Base-by-base conservation (phyloP, 441 rosid species). In the Gossypium davidsonii region DNA sequence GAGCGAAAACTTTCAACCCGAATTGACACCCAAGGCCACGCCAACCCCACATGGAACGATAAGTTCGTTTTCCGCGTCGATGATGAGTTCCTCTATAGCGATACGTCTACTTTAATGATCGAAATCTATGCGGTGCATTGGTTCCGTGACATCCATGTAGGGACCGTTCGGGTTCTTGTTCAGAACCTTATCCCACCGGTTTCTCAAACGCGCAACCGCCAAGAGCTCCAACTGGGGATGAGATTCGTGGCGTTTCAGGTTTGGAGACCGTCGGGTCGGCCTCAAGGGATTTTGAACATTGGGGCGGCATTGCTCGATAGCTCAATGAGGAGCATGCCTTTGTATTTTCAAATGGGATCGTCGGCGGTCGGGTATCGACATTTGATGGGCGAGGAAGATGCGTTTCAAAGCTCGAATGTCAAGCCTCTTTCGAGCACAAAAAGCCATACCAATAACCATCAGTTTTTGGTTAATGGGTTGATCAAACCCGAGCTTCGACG, bases 41-140 rank as follows among this genome's bases (percentile, higher is more conserved):
- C 80, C 77, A 89, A 83, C 70, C 98, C 98, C 7, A 90, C 94
- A 0, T 93, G 98, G 98, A 93, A 93, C 52, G 97, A 93, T 74
- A 91, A 90, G 69, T 91, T 91, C 56, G 90, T 91, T 17, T 91
- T 93, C 72, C 92, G 93, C 4, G 91, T 93, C 12, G 91, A 93
- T 46, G 97, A 86, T 14, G 86, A 83, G 46, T 85, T 89, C 74
- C 82, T 91, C 56, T 59, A 73, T 48, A 79, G 79, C 42, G 93
- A 82, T 26, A 88, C 91, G 49, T 86, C 97, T 0, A 88, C 90
- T n/a, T 79, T 93, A 61, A 92, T 88, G 88, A 85, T 93, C 37
- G 96, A 93, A 75, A 87, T 93, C 57, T 89, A 88, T 72, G 91
- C 97, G 3, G 69, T 77, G 31, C 91, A 90, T 73, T 93, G 98